Percentiles rank a stretch among this genome's conserved stretches.
phyloP scores from a whole-genome alignment of 176 grass and related monocot genomes.

The Aegilops umbellulata region DNA sequence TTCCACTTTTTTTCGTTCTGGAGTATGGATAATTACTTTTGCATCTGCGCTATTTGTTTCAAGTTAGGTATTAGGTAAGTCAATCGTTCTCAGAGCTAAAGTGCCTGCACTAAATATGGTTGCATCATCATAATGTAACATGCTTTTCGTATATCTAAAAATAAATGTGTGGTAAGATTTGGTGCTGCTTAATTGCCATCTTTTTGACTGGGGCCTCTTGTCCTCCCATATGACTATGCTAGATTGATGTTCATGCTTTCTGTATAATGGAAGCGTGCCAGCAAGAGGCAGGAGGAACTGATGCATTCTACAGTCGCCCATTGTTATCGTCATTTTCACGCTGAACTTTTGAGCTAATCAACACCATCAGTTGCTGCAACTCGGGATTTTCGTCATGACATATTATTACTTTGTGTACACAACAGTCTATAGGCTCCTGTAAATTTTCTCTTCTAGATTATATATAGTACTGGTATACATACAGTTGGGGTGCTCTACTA shows the following conservation, averaged over 20 bases:
- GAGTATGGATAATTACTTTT: conserved; percentile 28
- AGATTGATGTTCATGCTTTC: conserved; percentile 3
- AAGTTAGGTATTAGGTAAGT: conserved; percentile 50
- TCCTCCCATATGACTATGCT: neutral
- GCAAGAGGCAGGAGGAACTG: neutral
- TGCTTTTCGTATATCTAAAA: conserved; percentile 13
- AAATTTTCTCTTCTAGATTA: neutral
- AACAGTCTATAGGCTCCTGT: neutral
- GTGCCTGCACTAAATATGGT: conserved; percentile 23
- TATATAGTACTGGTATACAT: neutral
- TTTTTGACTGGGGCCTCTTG: conserved; percentile 6
- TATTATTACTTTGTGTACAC: neutral
- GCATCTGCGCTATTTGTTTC: neutral
- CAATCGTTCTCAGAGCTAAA: conserved; percentile 14
- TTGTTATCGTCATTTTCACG: neutral
- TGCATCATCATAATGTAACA: conserved; percentile 20
- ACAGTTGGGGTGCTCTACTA: neutral
- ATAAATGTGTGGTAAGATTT: conserved; percentile 26
- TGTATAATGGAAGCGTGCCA: conserved; percentile 13
- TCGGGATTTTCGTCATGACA: neutral
- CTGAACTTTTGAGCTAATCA: neutral
- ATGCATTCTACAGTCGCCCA: neutral
- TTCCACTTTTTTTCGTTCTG: conserved; percentile 12
- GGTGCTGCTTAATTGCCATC: neutral
- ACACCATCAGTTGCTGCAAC: neutral